Conservation (phyloP, 2,329 filamentous ascomycete genomes). For the Phialophora verrucosa region DNA sequence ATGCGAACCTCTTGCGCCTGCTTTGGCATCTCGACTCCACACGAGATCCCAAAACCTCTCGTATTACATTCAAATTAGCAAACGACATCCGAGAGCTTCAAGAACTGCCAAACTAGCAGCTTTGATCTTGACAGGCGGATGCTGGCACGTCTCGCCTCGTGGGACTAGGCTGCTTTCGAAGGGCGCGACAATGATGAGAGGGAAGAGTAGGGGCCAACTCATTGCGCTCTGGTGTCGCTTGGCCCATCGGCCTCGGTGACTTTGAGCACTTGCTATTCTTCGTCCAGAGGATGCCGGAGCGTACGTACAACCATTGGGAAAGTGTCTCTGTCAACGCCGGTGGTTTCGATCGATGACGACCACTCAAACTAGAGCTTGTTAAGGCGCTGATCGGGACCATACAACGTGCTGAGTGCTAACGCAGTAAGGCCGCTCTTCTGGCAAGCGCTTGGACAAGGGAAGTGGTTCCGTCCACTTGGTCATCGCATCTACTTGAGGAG, state of each 20-base stretch:
- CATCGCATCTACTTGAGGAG: background rate
- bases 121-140: conserved; percentile 5
- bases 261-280: conserved; percentile 21
- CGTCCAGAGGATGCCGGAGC: conserved; percentile 11
- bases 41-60: conserved; percentile 9
- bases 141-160: conserved; percentile 14
- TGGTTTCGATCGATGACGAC: background rate
- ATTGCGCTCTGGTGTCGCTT: conserved; percentile 9
- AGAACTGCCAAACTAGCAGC: conserved; percentile 26
- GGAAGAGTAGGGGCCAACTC: background rate
- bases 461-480: background rate
- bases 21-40: conserved; percentile 19
- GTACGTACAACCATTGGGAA: conserved; percentile 10
- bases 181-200: background rate
- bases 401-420: background rate
- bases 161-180: conserved; percentile 10
- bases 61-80: too few relatives aligned
- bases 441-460: background rate
- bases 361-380: background rate
- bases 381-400: background rate
- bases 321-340: background rate
- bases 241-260: background rate
- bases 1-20: conserved; percentile 7
- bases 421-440: background rate
- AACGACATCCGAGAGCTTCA: conserved; percentile 3